Conservation (phyloP, 768 basidiomycete genomes). For the Pilatotrama ljubarskyi region DNA sequence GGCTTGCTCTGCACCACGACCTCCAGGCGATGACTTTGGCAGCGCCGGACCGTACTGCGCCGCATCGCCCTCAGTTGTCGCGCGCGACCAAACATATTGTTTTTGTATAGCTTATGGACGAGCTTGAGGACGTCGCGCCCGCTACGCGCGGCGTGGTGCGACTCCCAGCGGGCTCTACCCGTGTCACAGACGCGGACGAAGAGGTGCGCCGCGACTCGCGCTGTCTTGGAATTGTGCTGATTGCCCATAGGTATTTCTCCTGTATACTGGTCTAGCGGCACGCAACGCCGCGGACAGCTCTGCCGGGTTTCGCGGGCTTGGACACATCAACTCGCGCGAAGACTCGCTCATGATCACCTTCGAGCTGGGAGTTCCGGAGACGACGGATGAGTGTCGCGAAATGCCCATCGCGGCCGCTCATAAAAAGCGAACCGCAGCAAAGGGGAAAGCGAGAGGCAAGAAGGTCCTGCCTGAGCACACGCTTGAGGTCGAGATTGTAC, state of each 20-base stretch:
- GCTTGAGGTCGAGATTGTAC: constrained; percentile 49
- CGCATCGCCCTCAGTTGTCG: neutral
- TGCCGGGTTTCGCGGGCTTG: constrained; percentile 54
- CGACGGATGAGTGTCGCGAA: neutral
- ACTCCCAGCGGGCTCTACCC: constrained; percentile 28
- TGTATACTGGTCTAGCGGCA: constrained; percentile 40
- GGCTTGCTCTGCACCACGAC: constrained; percentile 3
- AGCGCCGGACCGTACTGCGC: neutral
- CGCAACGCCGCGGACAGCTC: constrained; percentile 30
- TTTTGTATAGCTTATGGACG: neutral
- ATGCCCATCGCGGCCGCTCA: neutral
- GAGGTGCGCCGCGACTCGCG: constrained; percentile 47
- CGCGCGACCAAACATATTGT: neutral
- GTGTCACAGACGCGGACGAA: constrained; percentile 67
- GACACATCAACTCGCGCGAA: constrained; percentile 61
- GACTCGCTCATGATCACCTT: constrained; percentile 58
- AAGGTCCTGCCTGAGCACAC: constrained; percentile 28
- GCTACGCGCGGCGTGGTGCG: constrained; percentile 19
- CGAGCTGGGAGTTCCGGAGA: constrained; percentile 37
- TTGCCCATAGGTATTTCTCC: constrained; percentile 38
- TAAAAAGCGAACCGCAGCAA: neutral
- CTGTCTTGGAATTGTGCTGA: neutral
- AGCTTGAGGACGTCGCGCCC: neutral
- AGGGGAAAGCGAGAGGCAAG: constrained; percentile 17
- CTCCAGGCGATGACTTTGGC: neutral